Evolutionary conservation across 805 yeast genomes (phyloP).

Genomic region (Suhomyces emberorum): DNA sequence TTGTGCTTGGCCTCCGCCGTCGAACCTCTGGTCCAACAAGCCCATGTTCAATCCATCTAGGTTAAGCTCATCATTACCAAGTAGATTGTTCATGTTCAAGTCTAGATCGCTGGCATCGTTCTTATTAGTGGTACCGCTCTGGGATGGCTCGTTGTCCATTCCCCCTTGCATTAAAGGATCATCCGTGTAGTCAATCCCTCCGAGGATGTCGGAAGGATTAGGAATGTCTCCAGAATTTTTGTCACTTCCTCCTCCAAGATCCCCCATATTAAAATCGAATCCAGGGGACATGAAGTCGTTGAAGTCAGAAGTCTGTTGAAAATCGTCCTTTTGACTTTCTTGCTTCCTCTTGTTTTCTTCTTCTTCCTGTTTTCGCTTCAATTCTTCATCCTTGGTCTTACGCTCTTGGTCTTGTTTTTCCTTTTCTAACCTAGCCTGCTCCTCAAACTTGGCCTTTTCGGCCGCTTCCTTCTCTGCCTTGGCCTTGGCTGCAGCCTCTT

Average conservation of each 20-base stretch:
- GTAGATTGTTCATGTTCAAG: constrained; percentile 33
- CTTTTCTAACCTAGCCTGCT: constrained; percentile 12
- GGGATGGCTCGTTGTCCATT: neutral
- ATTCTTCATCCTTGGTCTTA: constrained; percentile 13
- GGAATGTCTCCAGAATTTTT: constrained; percentile 20
- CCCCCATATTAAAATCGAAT: constrained; percentile 28
- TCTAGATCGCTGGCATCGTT: constrained; percentile 10
- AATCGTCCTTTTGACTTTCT: constrained; percentile 8
- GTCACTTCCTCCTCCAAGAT: constrained; percentile 8
- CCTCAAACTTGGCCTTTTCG: constrained; percentile 10
- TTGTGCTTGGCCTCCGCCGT: constrained; percentile 16
- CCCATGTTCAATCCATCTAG: constrained; percentile 43
- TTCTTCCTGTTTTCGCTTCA: constrained; percentile 12
- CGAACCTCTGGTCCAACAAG: constrained; percentile 33
- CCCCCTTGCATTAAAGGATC: constrained; percentile 7
- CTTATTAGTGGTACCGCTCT: constrained; percentile 3
- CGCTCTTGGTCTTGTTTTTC: constrained; percentile 17
- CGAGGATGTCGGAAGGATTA: constrained; percentile 32
- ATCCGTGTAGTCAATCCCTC: constrained; percentile 24
- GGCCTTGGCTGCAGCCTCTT: constrained; percentile 4
- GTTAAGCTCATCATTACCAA: constrained; percentile 39
- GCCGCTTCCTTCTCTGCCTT: constrained; percentile 10
- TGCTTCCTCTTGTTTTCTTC: constrained; percentile 13
- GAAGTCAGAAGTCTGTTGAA: constrained; percentile 9
- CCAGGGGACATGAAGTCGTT: constrained; percentile 21